Evolutionary conservation across 2,329 filamentous ascomycete species (phyloP).

Genomic region (Alternaria rosae): DNA sequence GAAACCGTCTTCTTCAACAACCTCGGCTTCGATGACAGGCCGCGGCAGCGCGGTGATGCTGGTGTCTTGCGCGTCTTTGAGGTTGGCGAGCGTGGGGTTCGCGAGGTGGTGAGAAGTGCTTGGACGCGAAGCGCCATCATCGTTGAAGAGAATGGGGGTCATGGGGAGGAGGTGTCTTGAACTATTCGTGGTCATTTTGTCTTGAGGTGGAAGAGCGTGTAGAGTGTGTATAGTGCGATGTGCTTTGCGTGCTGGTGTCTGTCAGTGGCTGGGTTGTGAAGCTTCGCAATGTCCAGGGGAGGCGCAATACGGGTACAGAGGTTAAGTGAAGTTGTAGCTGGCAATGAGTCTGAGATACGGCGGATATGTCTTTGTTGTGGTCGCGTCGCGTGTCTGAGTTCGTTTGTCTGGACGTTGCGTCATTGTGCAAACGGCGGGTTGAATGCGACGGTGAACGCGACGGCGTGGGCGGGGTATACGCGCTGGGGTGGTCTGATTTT

Average conservation of each 20-base stretch:
- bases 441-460: neutral
- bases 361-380: neutral
- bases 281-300: neutral
- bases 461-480: neutral
- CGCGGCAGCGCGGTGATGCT: conserved; percentile 20
- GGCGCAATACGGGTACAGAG: neutral
- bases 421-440: conserved; percentile 4
- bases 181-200: neutral
- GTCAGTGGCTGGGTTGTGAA: neutral
- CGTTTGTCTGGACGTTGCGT: neutral
- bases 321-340: neutral
- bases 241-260: neutral
- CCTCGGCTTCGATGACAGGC: neutral
- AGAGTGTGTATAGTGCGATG: neutral
- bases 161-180: conserved; percentile 22
- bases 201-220: neutral
- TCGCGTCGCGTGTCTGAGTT: neutral
- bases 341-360: neutral
- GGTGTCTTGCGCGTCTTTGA: conserved; percentile 15
- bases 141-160: conserved; percentile 14
- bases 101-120: neutral
- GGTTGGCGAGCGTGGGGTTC: conserved; percentile 10
- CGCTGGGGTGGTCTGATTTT: neutral
- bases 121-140: neutral
- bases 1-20: neutral